A percentile compares a stretch with the other conserved stretches of the same genome.
Conservation (phyloP, 108 stramenopile species). For the Cyclotella choctawhatcheeana region DNA sequence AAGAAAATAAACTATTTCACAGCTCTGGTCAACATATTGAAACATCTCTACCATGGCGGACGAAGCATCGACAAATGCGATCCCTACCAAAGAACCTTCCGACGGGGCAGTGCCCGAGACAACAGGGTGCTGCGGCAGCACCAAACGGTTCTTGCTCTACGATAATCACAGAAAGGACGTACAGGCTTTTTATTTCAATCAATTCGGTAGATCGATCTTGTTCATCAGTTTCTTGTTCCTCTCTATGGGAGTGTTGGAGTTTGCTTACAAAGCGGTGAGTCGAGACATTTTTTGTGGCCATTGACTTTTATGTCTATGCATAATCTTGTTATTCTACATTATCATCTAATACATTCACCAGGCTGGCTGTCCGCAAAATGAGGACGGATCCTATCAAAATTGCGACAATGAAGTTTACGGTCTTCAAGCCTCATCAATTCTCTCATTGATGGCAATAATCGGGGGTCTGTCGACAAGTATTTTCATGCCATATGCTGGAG, state of each 20-base stretch:
- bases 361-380: constrained; percentile 38
- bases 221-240: constrained; percentile 41
- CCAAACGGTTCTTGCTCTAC: constrained; percentile 36
- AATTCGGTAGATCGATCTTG: constrained; percentile 30
- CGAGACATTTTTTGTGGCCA: not conserved
- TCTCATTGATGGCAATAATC: constrained; percentile 58
- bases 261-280: constrained; percentile 11
- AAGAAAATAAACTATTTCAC: too few relatives aligned
- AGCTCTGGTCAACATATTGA: too few relatives aligned
- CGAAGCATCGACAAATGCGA: not conserved
- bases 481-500: constrained; percentile 45
- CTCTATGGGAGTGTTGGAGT: constrained; percentile 24
- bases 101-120: not conserved
- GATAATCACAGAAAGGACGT: constrained; percentile 12
- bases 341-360: not conserved
- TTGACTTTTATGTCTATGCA: not conserved
- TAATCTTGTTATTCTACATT: not conserved
- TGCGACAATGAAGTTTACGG: constrained; percentile 57
- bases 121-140: constrained; percentile 20
- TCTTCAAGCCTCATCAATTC: constrained; percentile 54
- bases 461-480: constrained; percentile 30
- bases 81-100: not conserved
- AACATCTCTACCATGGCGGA: not conserved
- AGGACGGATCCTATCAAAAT: constrained; percentile 26
- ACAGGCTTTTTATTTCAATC: constrained; percentile 42